Evolutionary conservation across 2,329 filamentous ascomycete genomes (phyloP).

Genomic region (Penicillium sp.): DNA sequence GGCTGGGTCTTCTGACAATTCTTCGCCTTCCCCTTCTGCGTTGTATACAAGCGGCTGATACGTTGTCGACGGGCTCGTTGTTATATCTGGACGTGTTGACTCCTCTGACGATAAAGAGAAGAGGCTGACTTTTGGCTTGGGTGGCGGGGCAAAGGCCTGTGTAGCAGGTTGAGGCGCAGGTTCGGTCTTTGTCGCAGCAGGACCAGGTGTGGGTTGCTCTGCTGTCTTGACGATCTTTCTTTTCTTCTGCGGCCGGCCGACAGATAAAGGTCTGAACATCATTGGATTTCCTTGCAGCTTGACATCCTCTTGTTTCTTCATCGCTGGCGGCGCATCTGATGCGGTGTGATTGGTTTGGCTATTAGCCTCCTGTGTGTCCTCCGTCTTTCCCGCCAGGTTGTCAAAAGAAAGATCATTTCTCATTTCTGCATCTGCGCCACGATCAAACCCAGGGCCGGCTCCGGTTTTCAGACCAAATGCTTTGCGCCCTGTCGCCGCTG

Average conservation of each 20-base stretch:
- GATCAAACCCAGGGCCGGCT: conserved; percentile 76
- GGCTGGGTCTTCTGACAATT: conserved; percentile 19
- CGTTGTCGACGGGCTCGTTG: conserved; percentile 25
- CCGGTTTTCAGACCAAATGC: conserved; percentile 80
- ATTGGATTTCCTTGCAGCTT: conserved; percentile 73
- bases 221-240: conserved; percentile 54
- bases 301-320: conserved; percentile 31
- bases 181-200: conserved; percentile 16
- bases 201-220: conserved; percentile 18
- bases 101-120: conserved; percentile 43
- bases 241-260: conserved; percentile 72
- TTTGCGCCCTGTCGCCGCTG: conserved; percentile 48
- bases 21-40: conserved; percentile 23
- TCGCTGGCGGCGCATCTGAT: conserved; percentile 8
- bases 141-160: not conserved
- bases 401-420: conserved; percentile 28
- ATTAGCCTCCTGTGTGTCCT: conserved; percentile 29
- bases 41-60: conserved; percentile 46
- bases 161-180: conserved; percentile 17
- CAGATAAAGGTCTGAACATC: conserved; percentile 87
- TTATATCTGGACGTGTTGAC: conserved; percentile 10
- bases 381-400: conserved; percentile 36
- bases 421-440: conserved; percentile 54
- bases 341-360: conserved; percentile 14
- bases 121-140: conserved; percentile 46